A percentile compares a stretch with the other conserved stretches of the same genome.
phyloP scores from a whole-genome alignment of 441 rosid species.

The Flueggea neowawraea region DNA sequence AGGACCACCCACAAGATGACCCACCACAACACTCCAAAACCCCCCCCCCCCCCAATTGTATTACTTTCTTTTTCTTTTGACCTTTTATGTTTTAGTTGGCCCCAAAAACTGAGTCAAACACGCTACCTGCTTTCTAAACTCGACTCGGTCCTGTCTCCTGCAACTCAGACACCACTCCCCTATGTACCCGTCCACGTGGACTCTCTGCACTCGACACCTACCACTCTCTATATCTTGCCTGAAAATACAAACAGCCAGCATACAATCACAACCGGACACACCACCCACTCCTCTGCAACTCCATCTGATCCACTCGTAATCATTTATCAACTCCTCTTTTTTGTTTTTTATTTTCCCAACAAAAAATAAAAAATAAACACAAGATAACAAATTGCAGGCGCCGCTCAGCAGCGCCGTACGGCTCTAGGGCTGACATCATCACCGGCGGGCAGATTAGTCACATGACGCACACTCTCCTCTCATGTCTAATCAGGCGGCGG shows the following conservation, averaged over 20 bases:
- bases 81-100: not conserved
- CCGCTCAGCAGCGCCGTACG: slow-evolving; percentile 45
- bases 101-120: slow-evolving; percentile 42
- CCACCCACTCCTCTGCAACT: slow-evolving; percentile 10
- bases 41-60: not conserved
- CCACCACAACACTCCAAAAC: too few relatives aligned
- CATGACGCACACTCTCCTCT: slow-evolving; percentile 19
- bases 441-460: slow-evolving; percentile 15
- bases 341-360: too few relatives aligned
- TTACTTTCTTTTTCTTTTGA: not conserved
- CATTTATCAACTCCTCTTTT: not conserved
- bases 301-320: slow-evolving; percentile 1
- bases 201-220: slow-evolving; percentile 6
- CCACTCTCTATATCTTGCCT: not conserved
- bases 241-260: not conserved
- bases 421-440: slow-evolving; percentile 53
- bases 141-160: slow-evolving; percentile 56
- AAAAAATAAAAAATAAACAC: too few relatives aligned
- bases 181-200: slow-evolving; percentile 49
- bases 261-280: slow-evolving; percentile 41
- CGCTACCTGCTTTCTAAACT: slow-evolving; percentile 22
- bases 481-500: slow-evolving; percentile 63
- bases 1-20: too few relatives aligned
- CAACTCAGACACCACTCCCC: slow-evolving; percentile 46
- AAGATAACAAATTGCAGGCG: slow-evolving; percentile 23